Evolutionary conservation across 371 early-diverging fungal species (phyloP).

Genomic region (Rhizopus arrhizus): DNA sequence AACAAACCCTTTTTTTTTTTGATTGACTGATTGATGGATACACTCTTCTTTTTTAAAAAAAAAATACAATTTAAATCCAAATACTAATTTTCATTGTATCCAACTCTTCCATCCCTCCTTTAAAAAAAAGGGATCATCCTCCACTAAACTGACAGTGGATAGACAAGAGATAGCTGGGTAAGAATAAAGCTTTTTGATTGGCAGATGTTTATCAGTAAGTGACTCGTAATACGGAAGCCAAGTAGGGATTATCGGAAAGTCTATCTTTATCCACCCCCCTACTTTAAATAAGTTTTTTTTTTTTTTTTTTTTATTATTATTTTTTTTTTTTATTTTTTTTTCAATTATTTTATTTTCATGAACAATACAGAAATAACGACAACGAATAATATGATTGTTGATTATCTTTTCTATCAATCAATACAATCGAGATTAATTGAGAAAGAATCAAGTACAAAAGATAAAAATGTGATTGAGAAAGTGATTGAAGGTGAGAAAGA

Average conservation of each 20-base stretch:
- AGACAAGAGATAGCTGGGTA: constrained; percentile 8
- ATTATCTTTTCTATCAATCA: constrained; percentile 60
- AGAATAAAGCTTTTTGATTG: not conserved
- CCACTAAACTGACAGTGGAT: not conserved
- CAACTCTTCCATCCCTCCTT: no score
- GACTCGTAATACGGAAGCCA: not conserved
- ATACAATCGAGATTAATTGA: constrained; percentile 57
- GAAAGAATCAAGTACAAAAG: constrained; percentile 31
- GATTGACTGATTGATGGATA: no score
- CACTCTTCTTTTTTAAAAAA: constrained; percentile 11
- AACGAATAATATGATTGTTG: constrained; percentile 62
- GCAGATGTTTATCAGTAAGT: not conserved
- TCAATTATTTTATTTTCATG: not conserved
- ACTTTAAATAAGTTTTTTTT: constrained; percentile 1
- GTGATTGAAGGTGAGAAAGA: constrained; percentile 44
- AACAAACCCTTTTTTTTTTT: no score
- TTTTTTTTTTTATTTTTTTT: constrained; percentile 4
- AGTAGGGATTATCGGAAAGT: constrained; percentile 7
- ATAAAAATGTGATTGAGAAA: constrained; percentile 54
- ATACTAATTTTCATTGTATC: no score
- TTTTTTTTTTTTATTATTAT: constrained; percentile 2
- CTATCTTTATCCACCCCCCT: constrained; percentile 1
- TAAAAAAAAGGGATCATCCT: no score
- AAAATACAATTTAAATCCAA: not conserved
- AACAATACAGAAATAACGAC: constrained; percentile 11